phyloP scores from a whole-genome alignment of 2,329 filamentous ascomycete species.

The Cladophialophora chaetospira region DNA sequence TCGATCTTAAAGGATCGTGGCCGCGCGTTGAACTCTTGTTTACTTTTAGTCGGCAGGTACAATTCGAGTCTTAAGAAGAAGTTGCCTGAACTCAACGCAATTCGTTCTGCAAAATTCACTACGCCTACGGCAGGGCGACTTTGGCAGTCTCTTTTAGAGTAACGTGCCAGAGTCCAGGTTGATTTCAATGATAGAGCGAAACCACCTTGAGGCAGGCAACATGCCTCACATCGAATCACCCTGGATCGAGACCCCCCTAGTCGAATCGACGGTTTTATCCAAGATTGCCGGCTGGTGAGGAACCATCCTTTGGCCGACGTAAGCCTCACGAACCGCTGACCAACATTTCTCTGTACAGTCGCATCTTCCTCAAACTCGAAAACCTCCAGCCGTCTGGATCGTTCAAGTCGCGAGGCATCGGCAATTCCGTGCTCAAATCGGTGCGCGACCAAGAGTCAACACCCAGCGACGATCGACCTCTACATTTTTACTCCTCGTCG shows the following conservation, averaged over 20 bases:
- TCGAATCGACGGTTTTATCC: constrained; percentile 42
- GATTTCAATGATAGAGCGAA: constrained; percentile 17
- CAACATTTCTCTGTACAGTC: constrained; percentile 43
- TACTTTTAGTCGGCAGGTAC: no score
- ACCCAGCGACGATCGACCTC: constrained; percentile 45
- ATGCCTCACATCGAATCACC: constrained; percentile 30
- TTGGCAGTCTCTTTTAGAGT: no score
- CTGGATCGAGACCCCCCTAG: constrained; percentile 45
- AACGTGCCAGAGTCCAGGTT: no score
- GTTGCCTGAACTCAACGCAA: no score
- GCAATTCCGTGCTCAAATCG: constrained; percentile 55
- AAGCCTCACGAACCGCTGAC: neutral
- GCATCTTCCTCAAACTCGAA: constrained; percentile 83
- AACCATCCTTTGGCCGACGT: neutral
- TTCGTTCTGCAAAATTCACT: no score
- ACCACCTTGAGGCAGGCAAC: neutral
- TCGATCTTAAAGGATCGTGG: neutral
- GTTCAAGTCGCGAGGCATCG: constrained; percentile 68
- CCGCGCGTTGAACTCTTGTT: no score
- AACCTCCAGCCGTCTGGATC: constrained; percentile 81
- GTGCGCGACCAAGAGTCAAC: constrained; percentile 64
- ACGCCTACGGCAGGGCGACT: no score
- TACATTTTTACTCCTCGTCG: constrained; percentile 77
- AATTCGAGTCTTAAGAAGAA: no score
- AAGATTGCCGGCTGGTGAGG: constrained; percentile 43